Evolutionary conservation across 2,329 filamentous ascomycete genomes (phyloP).

Genomic region (Aspergillus sp.): DNA sequence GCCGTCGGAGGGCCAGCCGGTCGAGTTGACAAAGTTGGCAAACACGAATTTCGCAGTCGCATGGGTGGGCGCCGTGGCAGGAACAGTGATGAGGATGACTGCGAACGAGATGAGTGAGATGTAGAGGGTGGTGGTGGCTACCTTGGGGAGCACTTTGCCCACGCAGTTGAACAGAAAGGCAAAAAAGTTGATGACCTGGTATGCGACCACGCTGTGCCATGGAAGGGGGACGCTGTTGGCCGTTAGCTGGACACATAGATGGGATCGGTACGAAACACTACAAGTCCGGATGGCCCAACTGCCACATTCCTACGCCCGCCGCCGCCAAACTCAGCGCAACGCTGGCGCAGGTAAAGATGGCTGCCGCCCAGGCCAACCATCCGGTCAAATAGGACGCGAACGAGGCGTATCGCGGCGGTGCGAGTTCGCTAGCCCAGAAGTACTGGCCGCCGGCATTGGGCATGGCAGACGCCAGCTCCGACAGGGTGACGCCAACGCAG

Average conservation of each 20-base stretch:
- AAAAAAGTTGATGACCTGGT: slow-evolving; percentile 48
- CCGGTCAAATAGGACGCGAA: slow-evolving; percentile 50
- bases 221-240: slow-evolving; percentile 26
- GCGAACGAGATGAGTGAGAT: slow-evolving; percentile 48
- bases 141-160: slow-evolving; percentile 32
- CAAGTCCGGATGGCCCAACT: slow-evolving; percentile 53
- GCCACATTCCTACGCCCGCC: slow-evolving; percentile 52
- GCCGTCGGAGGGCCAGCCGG: slow-evolving; percentile 47
- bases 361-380: slow-evolving; percentile 54
- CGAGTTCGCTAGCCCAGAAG: slow-evolving; percentile 51
- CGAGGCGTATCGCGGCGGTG: slow-evolving; percentile 40
- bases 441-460: slow-evolving; percentile 54
- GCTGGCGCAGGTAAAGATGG: slow-evolving; percentile 54
- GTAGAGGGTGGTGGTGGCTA: slow-evolving; percentile 46
- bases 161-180: slow-evolving; percentile 50
- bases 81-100: slow-evolving; percentile 50
- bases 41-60: slow-evolving; percentile 52
- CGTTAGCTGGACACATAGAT: neutral
- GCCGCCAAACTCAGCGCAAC: slow-evolving; percentile 50
- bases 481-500: slow-evolving; percentile 46
- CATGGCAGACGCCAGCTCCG: slow-evolving; percentile 49
- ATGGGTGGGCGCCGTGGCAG: slow-evolving; percentile 44
- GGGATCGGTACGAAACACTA: slow-evolving; percentile 28
- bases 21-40: slow-evolving; percentile 53
- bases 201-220: slow-evolving; percentile 44